Base-by-base conservation (phyloP, 805 yeast genomes). In the Kuraishia hungarica region DNA sequence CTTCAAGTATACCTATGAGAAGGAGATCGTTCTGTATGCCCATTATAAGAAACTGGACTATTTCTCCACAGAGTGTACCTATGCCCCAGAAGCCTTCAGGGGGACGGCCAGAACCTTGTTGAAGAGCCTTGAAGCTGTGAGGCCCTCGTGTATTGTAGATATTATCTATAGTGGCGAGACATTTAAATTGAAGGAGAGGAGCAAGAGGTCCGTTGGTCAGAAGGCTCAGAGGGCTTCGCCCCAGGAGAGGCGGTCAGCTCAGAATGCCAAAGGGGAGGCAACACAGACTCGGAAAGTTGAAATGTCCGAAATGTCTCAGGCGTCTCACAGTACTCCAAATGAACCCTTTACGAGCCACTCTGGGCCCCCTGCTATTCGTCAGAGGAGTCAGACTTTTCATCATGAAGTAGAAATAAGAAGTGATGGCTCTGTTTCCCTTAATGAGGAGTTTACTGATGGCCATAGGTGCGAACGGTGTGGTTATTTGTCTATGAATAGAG, bases 11-110 rank as follows among this genome's bases (percentile, higher is more conserved):
- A 81, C 96, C 10, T 94, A 94, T 69, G 97, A 94, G 67, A 94
- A 94, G 77, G 99, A 94, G 66, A 94, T 94, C 61, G 99, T 94
- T 22, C 76, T 94, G 19, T 94, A 94, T 71, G 99, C 99, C 1
- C 99, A 94, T 66, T 94, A 91, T 73, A 92, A 89, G 70, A 88
- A 91, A 64, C 75, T 94, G 53, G 99, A 94, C 71, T 94, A 94
- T 67, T 94, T 94, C 67, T 88, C 96, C 10, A 94, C 99, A 0
- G 99, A 94, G 65, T 94, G 99, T 68, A 86, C 97, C 0, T 94
- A 94, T 72, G 97, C 99, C 0, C 98, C 99, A 1, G 99, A 94
- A 67, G 98, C 99, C 0, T 94, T 94, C 65, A 77, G 99, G 61
- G 99, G 99, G 20, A 94, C 98, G 0, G 97, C 99, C 0, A 80